These are phyloP conservation scores for Aspergillus affinis DNA, from an alignment of 495 filamentous ascomycete species.

Conservation along the genomic window DNA sequence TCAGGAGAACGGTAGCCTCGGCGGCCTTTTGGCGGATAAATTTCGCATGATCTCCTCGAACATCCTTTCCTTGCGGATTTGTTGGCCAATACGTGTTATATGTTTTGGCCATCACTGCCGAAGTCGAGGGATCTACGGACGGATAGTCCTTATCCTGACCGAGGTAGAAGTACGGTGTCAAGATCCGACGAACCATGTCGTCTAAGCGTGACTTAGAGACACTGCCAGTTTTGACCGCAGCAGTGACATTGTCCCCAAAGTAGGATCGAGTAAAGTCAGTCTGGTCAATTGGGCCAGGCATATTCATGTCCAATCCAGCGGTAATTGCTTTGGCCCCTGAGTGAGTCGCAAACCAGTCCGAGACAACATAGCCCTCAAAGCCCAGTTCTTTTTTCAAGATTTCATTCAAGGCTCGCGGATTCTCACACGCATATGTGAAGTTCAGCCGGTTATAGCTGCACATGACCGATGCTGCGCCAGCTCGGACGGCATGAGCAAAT, in stretches of 20 bases:
- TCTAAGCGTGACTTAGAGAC: conserved; percentile 42
- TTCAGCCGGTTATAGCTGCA: conserved; percentile 69
- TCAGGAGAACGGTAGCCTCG: conserved; percentile 57
- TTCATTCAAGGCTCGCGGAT: conserved; percentile 57
- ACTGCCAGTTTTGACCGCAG: conserved; percentile 46
- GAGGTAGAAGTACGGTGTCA: conserved; percentile 52
- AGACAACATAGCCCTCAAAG: conserved; percentile 64
- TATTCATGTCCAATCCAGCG: conserved; percentile 60
- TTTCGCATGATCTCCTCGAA: conserved; percentile 49
- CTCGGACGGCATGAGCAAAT: conserved; percentile 62
- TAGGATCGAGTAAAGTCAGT: conserved; percentile 23
- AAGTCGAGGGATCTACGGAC: conserved; percentile 46
- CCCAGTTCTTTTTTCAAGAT: conserved; percentile 63
- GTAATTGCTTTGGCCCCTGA: conserved; percentile 50
- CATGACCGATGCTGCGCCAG: conserved; percentile 61
- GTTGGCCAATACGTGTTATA: not conserved
- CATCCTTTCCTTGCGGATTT: conserved; percentile 51
- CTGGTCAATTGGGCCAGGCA: conserved; percentile 40
- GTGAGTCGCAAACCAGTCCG: conserved; percentile 63
- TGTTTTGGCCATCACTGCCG: conserved; percentile 5
- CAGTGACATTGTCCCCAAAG: conserved; percentile 22
- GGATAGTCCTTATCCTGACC: conserved; percentile 48
- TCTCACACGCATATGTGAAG: conserved; percentile 61
- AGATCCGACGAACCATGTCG: conserved; percentile 53
- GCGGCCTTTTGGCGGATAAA: conserved; percentile 57